A percentile compares a stretch with the other conserved stretches of the same genome.
These are phyloP conservation scores for Vigna radiata DNA, from an alignment of 306 rosid species.

Conservation along the genomic window DNA sequence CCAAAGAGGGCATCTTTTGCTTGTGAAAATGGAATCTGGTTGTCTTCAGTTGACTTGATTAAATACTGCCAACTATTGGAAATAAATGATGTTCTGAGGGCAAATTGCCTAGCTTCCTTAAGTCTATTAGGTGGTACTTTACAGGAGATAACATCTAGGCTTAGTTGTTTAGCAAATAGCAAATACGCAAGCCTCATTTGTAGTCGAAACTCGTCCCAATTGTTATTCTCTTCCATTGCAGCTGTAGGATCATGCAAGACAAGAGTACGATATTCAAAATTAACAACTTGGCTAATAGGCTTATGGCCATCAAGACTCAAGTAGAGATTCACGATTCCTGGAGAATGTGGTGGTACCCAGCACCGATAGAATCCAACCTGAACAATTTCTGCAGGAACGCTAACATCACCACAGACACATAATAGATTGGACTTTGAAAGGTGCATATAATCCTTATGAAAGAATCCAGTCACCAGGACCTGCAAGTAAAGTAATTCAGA, in stretches of 20 bases:
- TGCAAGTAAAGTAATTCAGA: slow-evolving; percentile 54
- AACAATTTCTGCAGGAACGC: slow-evolving; percentile 67
- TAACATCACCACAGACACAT: slow-evolving; percentile 77
- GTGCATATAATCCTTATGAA: slow-evolving; percentile 62
- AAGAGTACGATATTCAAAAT: slow-evolving; percentile 80
- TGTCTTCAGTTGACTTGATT: slow-evolving; percentile 61
- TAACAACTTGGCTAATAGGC: slow-evolving; percentile 86
- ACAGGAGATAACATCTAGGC: slow-evolving; percentile 63
- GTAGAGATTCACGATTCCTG: slow-evolving; percentile 68
- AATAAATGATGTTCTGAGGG: slow-evolving; percentile 60
- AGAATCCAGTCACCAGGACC: slow-evolving; percentile 81
- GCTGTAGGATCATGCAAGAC: slow-evolving; percentile 50
- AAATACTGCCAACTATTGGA: slow-evolving; percentile 66
- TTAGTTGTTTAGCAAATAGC: slow-evolving; percentile 69
- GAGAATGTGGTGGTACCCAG: slow-evolving; percentile 67
- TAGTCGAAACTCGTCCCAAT: slow-evolving; percentile 66
- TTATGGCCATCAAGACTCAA: slow-evolving; percentile 81
- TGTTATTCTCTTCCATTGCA: slow-evolving; percentile 57
- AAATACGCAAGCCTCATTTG: slow-evolving; percentile 79
- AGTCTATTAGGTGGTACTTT: slow-evolving; percentile 59
- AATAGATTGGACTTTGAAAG: slow-evolving; percentile 67
- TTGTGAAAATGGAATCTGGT: slow-evolving; percentile 58
- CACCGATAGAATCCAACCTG: slow-evolving; percentile 92
- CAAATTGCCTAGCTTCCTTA: slow-evolving; percentile 73
- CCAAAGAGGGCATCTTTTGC: slow-evolving; percentile 71